Evolutionary conservation across 192 early-diverging fungal species (phyloP).

Genomic region (Cladochytrium replicatum): DNA sequence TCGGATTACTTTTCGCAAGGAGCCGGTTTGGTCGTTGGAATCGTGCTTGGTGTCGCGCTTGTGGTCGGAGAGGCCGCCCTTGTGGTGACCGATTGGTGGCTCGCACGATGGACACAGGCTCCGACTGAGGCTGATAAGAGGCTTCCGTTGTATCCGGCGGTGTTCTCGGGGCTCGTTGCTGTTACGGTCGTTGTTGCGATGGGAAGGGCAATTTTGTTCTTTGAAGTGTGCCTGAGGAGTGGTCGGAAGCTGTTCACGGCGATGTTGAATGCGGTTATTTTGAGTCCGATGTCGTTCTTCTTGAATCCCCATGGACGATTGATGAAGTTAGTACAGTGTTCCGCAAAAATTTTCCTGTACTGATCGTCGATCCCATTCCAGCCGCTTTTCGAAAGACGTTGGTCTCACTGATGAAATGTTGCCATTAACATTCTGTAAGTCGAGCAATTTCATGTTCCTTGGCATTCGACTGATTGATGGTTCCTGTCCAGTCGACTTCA

Average conservation of each 20-base stretch:
- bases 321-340: conserved; percentile 36
- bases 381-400: conserved; percentile 33
- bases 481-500: conserved; percentile 52
- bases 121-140: conserved; percentile 26
- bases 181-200: conserved; percentile 38
- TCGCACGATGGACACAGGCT: conserved; percentile 40
- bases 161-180: conserved; percentile 33
- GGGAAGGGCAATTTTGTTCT: conserved; percentile 41
- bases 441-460: too few species aligned
- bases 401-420: conserved; percentile 52
- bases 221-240: conserved; percentile 33
- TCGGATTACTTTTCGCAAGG: conserved; percentile 30
- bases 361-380: conserved; percentile 1
- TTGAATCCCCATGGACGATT: conserved; percentile 52
- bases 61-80: conserved; percentile 24
- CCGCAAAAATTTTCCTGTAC: background rate
- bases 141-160: conserved; percentile 17
- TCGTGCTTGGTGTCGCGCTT: conserved; percentile 22
- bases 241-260: conserved; percentile 21
- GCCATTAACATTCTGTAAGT: conserved; percentile 37
- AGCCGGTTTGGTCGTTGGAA: conserved; percentile 3
- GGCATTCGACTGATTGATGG: too few species aligned
- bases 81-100: conserved; percentile 39
- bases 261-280: conserved; percentile 33
- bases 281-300: conserved; percentile 49